These are phyloP conservation scores for Pseudocercospora cruenta DNA, from an alignment of 2,329 filamentous ascomycete genomes.

Conservation along the genomic window DNA sequence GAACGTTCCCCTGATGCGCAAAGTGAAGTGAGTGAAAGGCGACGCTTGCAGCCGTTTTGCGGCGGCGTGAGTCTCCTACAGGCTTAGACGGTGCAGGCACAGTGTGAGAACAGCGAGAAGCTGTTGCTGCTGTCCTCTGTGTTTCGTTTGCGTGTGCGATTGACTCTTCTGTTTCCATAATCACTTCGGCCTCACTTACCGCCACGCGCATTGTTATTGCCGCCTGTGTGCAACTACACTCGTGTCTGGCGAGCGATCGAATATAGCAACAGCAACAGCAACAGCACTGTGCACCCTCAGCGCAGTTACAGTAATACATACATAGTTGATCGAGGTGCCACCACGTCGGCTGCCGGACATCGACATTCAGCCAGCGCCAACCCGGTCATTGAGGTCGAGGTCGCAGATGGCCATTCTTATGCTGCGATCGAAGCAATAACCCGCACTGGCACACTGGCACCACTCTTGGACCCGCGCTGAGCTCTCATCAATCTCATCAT, in stretches of 20 bases:
- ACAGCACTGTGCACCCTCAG: neutral
- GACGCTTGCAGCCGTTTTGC: neutral
- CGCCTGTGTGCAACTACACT: neutral
- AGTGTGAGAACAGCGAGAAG: neutral
- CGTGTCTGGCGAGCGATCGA: neutral
- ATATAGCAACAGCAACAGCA: neutral
- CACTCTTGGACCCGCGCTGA: no score
- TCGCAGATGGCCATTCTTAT: slow-evolving; percentile 7
- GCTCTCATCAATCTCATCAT: no score
- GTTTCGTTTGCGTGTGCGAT: neutral
- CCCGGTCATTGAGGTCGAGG: neutral
- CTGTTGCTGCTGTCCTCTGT: neutral
- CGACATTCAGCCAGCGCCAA: neutral
- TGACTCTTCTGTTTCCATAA: neutral
- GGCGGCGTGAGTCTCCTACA: neutral
- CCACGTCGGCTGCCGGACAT: neutral
- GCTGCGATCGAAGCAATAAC: neutral
- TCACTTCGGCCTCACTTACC: neutral
- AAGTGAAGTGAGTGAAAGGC: neutral
- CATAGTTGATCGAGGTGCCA: neutral
- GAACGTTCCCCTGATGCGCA: neutral
- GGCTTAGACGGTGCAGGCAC: neutral
- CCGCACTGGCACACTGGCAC: neutral
- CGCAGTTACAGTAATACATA: no score
- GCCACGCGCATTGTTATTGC: neutral